phyloP scores from a whole-genome alignment of 2,329 filamentous ascomycete species.

The Neopestalotiopsis sp. region DNA sequence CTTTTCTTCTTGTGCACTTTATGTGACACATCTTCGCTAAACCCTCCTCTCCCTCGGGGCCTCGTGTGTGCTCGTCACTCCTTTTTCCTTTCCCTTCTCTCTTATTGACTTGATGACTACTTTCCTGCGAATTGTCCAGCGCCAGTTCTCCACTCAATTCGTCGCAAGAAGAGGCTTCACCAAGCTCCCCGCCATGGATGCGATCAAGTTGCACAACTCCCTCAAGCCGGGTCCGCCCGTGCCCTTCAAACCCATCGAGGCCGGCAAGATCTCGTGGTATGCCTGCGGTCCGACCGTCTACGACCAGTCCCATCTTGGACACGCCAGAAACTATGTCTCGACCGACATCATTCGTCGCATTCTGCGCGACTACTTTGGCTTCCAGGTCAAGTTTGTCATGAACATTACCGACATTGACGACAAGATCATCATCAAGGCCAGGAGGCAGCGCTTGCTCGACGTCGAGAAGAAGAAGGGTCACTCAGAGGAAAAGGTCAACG shows the following conservation, averaged over 20 bases:
- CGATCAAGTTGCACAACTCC: constrained; percentile 81
- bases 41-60: constrained; percentile 19
- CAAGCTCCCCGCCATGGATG: constrained; percentile 51
- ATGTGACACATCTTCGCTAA: constrained; percentile 21
- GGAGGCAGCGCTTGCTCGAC: constrained; percentile 82
- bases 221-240: constrained; percentile 74
- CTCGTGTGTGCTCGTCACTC: constrained; percentile 1
- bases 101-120: constrained; percentile 39
- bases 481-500: constrained; percentile 49
- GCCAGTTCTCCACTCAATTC: constrained; percentile 36
- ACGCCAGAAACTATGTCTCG: constrained; percentile 89
- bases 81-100: constrained; percentile 5
- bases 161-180: constrained; percentile 37
- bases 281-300: constrained; percentile 87
- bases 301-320: constrained; percentile 77
- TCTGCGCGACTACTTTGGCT: constrained; percentile 82
- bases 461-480: constrained; percentile 75
- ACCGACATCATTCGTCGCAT: constrained; percentile 89
- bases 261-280: constrained; percentile 81
- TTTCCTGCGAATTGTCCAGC: constrained; percentile 31
- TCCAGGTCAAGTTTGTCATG: constrained; percentile 86
- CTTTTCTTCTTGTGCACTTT: neutral
- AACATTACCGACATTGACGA: constrained; percentile 89
- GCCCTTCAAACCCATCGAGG: constrained; percentile 75
- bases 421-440: constrained; percentile 69